These are phyloP conservation scores for Juncus inflexus DNA, from an alignment of 176 grass and related monocot genomes.

Conservation along the genomic window DNA sequence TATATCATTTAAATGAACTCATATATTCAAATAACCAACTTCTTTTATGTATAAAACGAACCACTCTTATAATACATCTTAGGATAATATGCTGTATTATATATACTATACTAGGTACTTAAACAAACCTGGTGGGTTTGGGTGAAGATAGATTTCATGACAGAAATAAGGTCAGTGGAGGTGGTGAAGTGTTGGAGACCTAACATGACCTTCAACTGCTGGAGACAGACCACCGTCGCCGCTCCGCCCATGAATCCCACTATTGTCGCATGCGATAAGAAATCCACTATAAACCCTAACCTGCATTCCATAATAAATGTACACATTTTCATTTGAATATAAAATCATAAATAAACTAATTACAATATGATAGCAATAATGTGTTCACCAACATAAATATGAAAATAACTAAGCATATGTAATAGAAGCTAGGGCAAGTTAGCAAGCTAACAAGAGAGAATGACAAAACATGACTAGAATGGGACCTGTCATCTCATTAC, in stretches of 20 bases:
- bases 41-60: not conserved
- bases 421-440: not conserved
- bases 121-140: slow-evolving; percentile 65
- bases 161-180: slow-evolving; percentile 79
- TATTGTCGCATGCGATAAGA: slow-evolving; percentile 85
- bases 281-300: slow-evolving; percentile 93
- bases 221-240: slow-evolving; percentile 88
- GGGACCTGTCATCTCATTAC: slow-evolving; percentile 18
- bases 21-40: not conserved
- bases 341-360: not conserved
- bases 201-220: slow-evolving; percentile 90
- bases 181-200: slow-evolving; percentile 77
- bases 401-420: slow-evolving; percentile 1
- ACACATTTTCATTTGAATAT: not conserved
- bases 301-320: slow-evolving; percentile 25
- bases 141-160: slow-evolving; percentile 74
- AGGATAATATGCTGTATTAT: not conserved
- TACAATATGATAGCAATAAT: not conserved
- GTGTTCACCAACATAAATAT: slow-evolving; percentile 15
- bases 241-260: slow-evolving; percentile 95
- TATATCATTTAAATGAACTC: not conserved
- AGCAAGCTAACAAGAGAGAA: slow-evolving; percentile 2
- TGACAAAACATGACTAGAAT: slow-evolving; percentile 14
- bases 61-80: no score
- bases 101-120: not conserved